phyloP scores from a whole-genome alignment of 306 rosid genomes.

The Fragaria nilgerrensis region DNA sequence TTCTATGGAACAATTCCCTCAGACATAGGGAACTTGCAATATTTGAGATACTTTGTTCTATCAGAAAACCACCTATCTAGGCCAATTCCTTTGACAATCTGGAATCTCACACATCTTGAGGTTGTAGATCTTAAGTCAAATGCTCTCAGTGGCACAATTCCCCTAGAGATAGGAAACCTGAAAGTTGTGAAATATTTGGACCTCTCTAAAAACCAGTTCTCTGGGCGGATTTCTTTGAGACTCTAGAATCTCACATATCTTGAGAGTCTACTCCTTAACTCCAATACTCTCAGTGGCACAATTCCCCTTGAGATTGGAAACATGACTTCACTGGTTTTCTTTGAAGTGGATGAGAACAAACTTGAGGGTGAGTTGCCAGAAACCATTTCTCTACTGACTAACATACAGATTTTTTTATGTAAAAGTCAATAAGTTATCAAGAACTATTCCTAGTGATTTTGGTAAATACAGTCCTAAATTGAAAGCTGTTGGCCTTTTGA shows the following conservation, averaged over 20 bases:
- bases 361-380: slow-evolving; percentile 54
- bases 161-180: no score
- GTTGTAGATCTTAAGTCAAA: no score
- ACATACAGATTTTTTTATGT: slow-evolving; percentile 29
- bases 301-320: slow-evolving; percentile 57
- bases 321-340: slow-evolving; percentile 28
- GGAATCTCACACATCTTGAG: no score
- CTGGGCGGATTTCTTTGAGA: background rate
- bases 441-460: slow-evolving; percentile 51
- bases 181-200: background rate
- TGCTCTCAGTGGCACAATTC: background rate
- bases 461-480: slow-evolving; percentile 48
- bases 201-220: slow-evolving; percentile 2
- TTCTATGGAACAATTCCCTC: slow-evolving; percentile 38
- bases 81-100: no score
- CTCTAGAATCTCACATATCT: background rate
- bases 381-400: slow-evolving; percentile 27
- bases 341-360: slow-evolving; percentile 37
- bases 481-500: slow-evolving; percentile 31
- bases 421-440: slow-evolving; percentile 44
- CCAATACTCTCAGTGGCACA: slow-evolving; percentile 49
- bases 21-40: slow-evolving; percentile 44
- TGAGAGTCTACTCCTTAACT: slow-evolving; percentile 31
- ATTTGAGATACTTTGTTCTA: slow-evolving; percentile 21
- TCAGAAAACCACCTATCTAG: slow-evolving; percentile 7